Evolutionary conservation across 306 rosid genomes (phyloP).

Genomic region (Amphicarpaea edgeworthii): DNA sequence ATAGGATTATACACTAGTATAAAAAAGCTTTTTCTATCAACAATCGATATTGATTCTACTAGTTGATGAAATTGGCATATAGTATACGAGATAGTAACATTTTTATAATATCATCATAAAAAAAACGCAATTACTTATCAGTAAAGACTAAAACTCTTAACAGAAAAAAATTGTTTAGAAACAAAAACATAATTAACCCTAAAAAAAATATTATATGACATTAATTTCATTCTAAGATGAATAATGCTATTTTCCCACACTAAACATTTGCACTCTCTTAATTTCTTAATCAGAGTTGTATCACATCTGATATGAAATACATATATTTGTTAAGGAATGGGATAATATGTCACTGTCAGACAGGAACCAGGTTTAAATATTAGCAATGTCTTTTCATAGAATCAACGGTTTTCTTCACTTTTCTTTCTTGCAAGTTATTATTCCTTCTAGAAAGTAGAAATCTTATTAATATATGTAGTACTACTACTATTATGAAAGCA

Average conservation of each 20-base stretch:
- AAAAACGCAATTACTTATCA: too few species aligned
- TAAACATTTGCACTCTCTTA: neutral
- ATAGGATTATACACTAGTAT: neutral
- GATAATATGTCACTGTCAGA: slow-evolving; percentile 27
- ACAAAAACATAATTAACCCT: too few species aligned
- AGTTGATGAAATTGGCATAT: neutral
- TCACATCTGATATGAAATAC: slow-evolving; percentile 9
- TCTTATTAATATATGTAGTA: slow-evolving; percentile 6
- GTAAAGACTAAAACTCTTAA: too few species aligned
- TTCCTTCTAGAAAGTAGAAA: neutral
- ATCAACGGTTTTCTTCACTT: slow-evolving; percentile 33
- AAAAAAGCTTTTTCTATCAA: too few species aligned
- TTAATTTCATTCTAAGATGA: neutral
- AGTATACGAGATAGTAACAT: too few species aligned
- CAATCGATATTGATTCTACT: neutral
- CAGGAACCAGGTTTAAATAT: slow-evolving; percentile 29
- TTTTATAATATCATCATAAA: too few species aligned
- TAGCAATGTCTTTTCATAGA: slow-evolving; percentile 40
- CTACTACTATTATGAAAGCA: neutral
- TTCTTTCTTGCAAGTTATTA: slow-evolving; percentile 27
- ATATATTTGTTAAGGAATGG: slow-evolving; percentile 6
- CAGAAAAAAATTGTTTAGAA: too few species aligned
- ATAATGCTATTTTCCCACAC: neutral
- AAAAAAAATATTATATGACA: too few species aligned
- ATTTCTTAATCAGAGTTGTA: neutral